These are phyloP conservation scores for Nicotiana attenuata DNA, from an alignment of 257 asterid genomes.

Conservation along the genomic window DNA sequence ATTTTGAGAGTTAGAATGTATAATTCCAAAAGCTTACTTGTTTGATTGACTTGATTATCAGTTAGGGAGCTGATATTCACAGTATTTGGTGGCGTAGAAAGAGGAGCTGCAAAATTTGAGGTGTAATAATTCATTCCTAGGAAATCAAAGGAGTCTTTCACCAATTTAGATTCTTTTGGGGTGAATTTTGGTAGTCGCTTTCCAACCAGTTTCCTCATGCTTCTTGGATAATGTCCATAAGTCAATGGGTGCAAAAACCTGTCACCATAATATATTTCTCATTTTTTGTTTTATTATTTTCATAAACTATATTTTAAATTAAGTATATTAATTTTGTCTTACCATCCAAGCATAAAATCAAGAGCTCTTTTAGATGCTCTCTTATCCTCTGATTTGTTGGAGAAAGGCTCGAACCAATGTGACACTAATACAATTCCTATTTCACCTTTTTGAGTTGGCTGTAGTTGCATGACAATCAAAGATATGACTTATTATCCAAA, in stretches of 20 bases:
- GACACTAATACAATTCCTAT: conserved; percentile 43
- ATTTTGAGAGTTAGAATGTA: not conserved
- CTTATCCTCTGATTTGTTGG: conserved; percentile 24
- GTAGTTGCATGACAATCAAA: not conserved
- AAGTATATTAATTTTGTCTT: not conserved
- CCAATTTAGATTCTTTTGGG: conserved; percentile 7
- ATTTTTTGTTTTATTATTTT: not conserved
- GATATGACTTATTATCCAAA: too few relatives aligned
- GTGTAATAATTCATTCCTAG: conserved; percentile 57
- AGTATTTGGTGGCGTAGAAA: not conserved
- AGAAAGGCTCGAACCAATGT: conserved; percentile 39
- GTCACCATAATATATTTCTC: not conserved
- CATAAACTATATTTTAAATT: not conserved
- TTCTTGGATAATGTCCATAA: conserved; percentile 46
- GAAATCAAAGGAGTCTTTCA: conserved; percentile 51
- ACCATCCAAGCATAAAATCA: conserved; percentile 70
- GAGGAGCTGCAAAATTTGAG: conserved; percentile 31
- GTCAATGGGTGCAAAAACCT: conserved; percentile 47
- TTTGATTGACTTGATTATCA: conserved; percentile 17
- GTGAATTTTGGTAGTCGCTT: conserved; percentile 47
- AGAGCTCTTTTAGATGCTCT: conserved; percentile 49
- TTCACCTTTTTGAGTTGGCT: conserved; percentile 54
- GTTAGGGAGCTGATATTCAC: conserved; percentile 20
- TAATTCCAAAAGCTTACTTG: conserved; percentile 17
- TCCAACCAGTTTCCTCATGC: conserved; percentile 34